Conservation (phyloP, 1,284 basidiomycete genomes). For the Trichosporon sp. region DNA sequence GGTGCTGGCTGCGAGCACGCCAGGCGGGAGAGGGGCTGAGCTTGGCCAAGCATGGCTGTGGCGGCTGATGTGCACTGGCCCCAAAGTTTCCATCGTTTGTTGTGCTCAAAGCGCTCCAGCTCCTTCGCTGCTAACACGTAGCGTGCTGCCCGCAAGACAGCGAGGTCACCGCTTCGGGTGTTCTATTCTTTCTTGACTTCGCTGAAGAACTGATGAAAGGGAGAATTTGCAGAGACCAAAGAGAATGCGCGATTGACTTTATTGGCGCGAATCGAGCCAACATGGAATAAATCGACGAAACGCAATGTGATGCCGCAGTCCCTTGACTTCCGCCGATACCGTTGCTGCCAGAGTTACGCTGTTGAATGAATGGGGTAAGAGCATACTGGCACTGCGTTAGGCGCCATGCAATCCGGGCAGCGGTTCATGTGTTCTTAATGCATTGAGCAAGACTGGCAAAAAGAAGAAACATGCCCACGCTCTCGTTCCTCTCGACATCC, state of each 20-base stretch:
- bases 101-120: too few species aligned
- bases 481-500: not conserved
- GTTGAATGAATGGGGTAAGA: too few species aligned
- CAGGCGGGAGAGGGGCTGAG: not conserved
- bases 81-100: too few species aligned
- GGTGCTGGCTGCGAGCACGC: not conserved
- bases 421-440: not conserved
- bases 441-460: not conserved
- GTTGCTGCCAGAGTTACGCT: too few species aligned
- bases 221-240: not conserved
- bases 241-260: not conserved
- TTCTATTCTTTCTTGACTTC: not conserved
- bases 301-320: not conserved
- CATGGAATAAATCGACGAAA: not conserved
- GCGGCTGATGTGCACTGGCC: constrained; percentile 6
- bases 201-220: constrained; percentile 4
- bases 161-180: not conserved
- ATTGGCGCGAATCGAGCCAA: not conserved
- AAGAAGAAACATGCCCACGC: not conserved
- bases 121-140: not conserved
- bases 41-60: not conserved
- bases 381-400: too few species aligned
- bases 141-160: not conserved
- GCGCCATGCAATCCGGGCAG: too few species aligned
- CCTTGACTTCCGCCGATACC: not conserved